Evolutionary conservation across 306 rosid species (phyloP).

Genomic region (Medicago truncatula): DNA sequence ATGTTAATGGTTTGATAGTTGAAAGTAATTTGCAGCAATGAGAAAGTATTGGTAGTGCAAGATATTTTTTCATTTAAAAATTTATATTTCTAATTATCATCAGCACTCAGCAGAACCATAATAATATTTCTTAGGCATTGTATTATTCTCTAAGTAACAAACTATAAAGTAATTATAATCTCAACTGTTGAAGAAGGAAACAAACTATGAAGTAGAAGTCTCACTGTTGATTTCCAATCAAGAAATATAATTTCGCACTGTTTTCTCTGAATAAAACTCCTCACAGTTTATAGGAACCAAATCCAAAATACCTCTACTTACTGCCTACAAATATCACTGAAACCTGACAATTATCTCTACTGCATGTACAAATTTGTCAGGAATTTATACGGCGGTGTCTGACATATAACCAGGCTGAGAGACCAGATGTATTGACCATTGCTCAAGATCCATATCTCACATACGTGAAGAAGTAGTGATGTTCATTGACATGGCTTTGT

Average conservation of each 20-base stretch:
- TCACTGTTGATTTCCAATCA: not conserved
- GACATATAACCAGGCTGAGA: constrained; percentile 88
- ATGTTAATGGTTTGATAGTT: not conserved
- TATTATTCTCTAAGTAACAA: not conserved
- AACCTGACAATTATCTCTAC: constrained; percentile 28
- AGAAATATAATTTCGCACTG: not conserved
- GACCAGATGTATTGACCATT: constrained; percentile 87
- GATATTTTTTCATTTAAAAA: not conserved
- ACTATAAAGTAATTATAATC: constrained; percentile 6
- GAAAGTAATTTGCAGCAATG: not conserved
- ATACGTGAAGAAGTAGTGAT: constrained; percentile 68
- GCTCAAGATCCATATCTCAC: constrained; percentile 94
- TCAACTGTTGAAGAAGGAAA: not conserved
- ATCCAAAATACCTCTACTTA: not conserved
- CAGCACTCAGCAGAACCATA: not conserved
- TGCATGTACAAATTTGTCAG: constrained; percentile 46
- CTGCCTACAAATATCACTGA: constrained; percentile 14
- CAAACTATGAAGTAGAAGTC: not conserved
- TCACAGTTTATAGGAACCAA: not conserved
- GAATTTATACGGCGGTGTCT: constrained; percentile 89
- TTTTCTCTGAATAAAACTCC: not conserved
- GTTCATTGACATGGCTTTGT: constrained; percentile 37
- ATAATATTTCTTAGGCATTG: not conserved
- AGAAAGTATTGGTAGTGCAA: not conserved
- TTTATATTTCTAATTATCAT: not conserved